A percentile compares a stretch with the other conserved stretches of the same genome.
phyloP scores from a whole-genome alignment of 305 asterid species.

The Withania somnifera region DNA sequence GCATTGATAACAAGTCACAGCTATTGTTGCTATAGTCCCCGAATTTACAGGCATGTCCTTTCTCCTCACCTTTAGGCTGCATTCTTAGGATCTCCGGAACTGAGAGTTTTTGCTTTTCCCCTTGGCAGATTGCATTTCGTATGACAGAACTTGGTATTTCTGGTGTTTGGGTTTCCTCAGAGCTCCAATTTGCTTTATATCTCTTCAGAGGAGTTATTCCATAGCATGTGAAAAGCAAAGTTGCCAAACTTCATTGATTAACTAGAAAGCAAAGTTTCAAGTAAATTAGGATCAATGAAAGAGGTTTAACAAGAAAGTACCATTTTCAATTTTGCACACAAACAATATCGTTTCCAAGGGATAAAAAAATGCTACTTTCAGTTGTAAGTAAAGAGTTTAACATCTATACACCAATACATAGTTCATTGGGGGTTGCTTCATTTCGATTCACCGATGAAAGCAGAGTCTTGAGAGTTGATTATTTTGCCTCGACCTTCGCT shows the following conservation, averaged over 20 bases:
- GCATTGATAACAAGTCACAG: slow-evolving; percentile 88
- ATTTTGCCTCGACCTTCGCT: neutral
- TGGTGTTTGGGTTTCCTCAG: neutral
- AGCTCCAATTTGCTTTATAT: neutral
- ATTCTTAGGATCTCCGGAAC: neutral
- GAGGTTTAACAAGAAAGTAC: neutral
- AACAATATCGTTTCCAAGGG: neutral
- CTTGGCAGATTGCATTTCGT: neutral
- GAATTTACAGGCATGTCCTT: slow-evolving; percentile 9
- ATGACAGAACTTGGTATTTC: neutral
- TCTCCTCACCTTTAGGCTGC: neutral
- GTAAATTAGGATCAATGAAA: neutral
- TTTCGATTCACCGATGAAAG: neutral
- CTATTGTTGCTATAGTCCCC: slow-evolving; percentile 39
- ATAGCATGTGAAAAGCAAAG: too few species aligned
- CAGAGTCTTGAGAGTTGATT: neutral
- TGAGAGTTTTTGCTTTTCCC: neutral
- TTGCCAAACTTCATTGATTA: neutral
- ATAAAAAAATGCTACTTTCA: neutral
- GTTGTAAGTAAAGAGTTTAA: neutral
- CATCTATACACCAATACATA: neutral
- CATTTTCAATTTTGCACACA: neutral
- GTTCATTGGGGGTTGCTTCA: neutral
- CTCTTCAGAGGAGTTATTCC: too few species aligned
- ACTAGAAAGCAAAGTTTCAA: too few species aligned